Evolutionary conservation across 768 basidiomycete genomes (phyloP).

Genomic region (Pholiota microspora): DNA sequence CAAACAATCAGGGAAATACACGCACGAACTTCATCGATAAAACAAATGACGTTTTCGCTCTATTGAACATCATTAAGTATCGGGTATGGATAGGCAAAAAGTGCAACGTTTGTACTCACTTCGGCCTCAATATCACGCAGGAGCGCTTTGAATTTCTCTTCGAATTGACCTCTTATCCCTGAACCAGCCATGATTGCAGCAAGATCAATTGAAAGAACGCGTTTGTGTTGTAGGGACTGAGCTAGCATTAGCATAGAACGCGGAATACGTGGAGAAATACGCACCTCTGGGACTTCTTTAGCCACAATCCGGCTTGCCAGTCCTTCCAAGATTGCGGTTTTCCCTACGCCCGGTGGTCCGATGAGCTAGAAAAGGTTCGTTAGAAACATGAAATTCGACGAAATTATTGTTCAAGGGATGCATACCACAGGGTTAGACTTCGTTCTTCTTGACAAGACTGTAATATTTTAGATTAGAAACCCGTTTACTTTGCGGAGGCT

Average conservation of each 20-base stretch:
- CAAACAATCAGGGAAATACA: slow-evolving; percentile 21
- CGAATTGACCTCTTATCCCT: slow-evolving; percentile 89
- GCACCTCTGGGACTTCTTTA: slow-evolving; percentile 88
- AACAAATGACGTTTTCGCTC: slow-evolving; percentile 82
- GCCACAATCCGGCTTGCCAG: slow-evolving; percentile 84
- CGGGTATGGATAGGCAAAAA: too few relatives aligned
- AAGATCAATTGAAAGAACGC: slow-evolving; percentile 85
- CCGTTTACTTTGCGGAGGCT: too few relatives aligned
- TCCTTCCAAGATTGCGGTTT: slow-evolving; percentile 91
- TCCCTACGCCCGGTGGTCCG: slow-evolving; percentile 88
- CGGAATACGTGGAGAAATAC: too few relatives aligned
- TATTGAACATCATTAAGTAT: slow-evolving; percentile 25
- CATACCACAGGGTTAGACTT: slow-evolving; percentile 90
- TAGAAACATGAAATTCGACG: not conserved
- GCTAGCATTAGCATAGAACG: too few relatives aligned
- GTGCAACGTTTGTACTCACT: slow-evolving; percentile 29
- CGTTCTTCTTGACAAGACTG: slow-evolving; percentile 83
- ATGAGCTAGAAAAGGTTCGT: slow-evolving; percentile 50
- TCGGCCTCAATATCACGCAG: slow-evolving; percentile 90
- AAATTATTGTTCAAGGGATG: not conserved
- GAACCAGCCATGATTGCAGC: slow-evolving; percentile 85
- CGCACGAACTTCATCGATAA: slow-evolving; percentile 93
- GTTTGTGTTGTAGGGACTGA: slow-evolving; percentile 84
- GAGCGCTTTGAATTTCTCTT: slow-evolving; percentile 90
- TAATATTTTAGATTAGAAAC: not conserved